A percentile compares a stretch with the other conserved stretches of the same genome.
Conservation (phyloP, 495 filamentous ascomycete genomes). For the Penicillium maclennaniae region DNA sequence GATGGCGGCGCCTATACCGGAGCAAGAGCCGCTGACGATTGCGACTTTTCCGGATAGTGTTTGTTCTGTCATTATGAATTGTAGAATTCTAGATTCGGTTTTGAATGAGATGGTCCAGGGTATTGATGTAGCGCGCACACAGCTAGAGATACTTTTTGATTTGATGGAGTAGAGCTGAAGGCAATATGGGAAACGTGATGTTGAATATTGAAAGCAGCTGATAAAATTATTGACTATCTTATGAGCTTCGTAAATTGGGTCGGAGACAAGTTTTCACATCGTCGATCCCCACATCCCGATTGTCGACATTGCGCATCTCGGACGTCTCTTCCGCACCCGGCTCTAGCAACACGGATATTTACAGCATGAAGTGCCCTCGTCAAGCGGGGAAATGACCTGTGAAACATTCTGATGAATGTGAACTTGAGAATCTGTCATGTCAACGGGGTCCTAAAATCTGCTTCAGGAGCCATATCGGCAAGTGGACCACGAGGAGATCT, state of each 20-base stretch:
- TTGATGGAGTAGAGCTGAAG: too few relatives aligned
- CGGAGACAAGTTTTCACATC: not conserved
- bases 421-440: not conserved
- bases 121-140: not conserved
- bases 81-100: not conserved
- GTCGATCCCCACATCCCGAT: slow-evolving; percentile 10
- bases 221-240: not conserved
- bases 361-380: not conserved
- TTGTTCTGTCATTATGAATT: slow-evolving; percentile 12
- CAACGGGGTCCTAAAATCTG: not conserved
- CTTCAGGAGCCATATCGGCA: not conserved
- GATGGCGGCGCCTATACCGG: slow-evolving; percentile 38
- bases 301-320: not conserved
- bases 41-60: slow-evolving; percentile 41
- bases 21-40: slow-evolving; percentile 34
- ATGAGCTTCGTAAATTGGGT: not conserved
- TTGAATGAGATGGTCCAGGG: not conserved
- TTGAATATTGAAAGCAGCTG: not conserved
- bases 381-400: too few relatives aligned
- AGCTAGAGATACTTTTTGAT: too few relatives aligned
- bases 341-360: not conserved
- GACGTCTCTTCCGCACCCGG: not conserved
- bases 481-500: not conserved
- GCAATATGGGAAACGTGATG: not conserved
- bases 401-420: too few relatives aligned